These are phyloP conservation scores for Curvularia sp. DNA, from an alignment of 2,329 filamentous ascomycete genomes.

Conservation along the genomic window DNA sequence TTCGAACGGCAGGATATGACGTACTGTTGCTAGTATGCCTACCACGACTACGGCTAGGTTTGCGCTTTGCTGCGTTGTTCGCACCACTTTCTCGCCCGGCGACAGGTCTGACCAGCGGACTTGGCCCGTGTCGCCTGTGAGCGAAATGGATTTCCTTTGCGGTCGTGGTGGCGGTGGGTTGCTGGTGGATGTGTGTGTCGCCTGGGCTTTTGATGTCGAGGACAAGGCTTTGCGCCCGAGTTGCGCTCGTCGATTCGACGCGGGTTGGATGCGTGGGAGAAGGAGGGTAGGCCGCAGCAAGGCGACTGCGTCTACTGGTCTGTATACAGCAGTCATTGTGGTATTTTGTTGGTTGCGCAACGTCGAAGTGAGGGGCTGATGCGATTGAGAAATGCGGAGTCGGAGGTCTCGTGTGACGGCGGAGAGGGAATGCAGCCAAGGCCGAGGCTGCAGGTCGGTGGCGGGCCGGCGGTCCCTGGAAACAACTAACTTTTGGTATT, in stretches of 20 bases:
- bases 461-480: conserved; percentile 26
- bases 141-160: conserved; percentile 74
- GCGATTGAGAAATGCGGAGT: conserved; percentile 14
- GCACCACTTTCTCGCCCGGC: conserved; percentile 76
- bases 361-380: conserved; percentile 9
- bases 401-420: conserved; percentile 16
- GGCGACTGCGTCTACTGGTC: conserved; percentile 41
- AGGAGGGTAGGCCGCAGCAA: conserved; percentile 37
- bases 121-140: conserved; percentile 84
- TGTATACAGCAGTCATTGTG: conserved; percentile 43
- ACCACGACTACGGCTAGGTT: conserved; percentile 81
- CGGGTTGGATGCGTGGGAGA: conserved; percentile 32
- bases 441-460: conserved; percentile 26
- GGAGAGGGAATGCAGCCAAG: conserved; percentile 21
- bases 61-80: conserved; percentile 88
- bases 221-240: conserved; percentile 37
- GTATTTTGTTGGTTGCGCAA: not conserved
- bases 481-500: conserved; percentile 27
- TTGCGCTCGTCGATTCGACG: conserved; percentile 11
- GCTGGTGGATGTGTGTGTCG: conserved; percentile 39
- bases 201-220: conserved; percentile 32
- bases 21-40: conserved; percentile 78
- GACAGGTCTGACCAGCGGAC: conserved; percentile 83
- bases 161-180: conserved; percentile 51
- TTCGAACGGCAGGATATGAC: conserved; percentile 27